Evolutionary conservation across 23 red algal species (phyloP), one percentile per base, ranked within the genome.

Genomic region (Agarophyton chilense): DNA sequence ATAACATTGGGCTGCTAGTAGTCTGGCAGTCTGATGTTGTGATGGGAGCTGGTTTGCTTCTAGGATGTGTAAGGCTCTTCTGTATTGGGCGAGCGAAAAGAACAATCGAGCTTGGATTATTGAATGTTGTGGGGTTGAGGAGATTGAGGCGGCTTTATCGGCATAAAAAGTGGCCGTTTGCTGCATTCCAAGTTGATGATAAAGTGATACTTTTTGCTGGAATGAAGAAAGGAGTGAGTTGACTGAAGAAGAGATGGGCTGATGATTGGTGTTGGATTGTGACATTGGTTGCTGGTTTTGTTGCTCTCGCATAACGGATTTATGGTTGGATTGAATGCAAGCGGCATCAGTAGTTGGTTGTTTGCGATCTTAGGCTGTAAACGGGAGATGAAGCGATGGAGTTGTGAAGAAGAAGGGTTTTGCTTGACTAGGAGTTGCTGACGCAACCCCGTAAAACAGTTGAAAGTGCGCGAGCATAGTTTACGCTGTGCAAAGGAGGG

Each of bases 1-100:
- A 24, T 65, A 39, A 39, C 56, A 79, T 55, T 91, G 87, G 1
- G 87, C 87, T 2, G 73, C 72, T 26, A 91, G 57, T 19, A 91
- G 73, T 7, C 36, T 72, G 65, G 65, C 65, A 4, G 65, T 72
- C 39, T 72, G 65, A 25, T 72, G 65, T n/a, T 72, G 65, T 1
- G 65, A 72, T 17, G 65, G 36, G 3, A 72, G 65, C 14, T 72
- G 26, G 39, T 72, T 72, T 40, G 65, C 1, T 72, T 72, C 36
- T 34, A 72, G 21, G 65, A 72, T 43, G 65, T 72, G 65, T 7
- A 72, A 24, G 13, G 65, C 65, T 25, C 65, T 72, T 41, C 65
- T 11, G 65, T 72, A 72, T 17, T 72, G 34, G 31, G 35, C 36
- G 65, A 72, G 65, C 17, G 65, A 72, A 28, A 72, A 72, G 65